Evolutionary conservation across 2,329 filamentous ascomycete species (phyloP).

Genomic region (Fusarium sp.): DNA sequence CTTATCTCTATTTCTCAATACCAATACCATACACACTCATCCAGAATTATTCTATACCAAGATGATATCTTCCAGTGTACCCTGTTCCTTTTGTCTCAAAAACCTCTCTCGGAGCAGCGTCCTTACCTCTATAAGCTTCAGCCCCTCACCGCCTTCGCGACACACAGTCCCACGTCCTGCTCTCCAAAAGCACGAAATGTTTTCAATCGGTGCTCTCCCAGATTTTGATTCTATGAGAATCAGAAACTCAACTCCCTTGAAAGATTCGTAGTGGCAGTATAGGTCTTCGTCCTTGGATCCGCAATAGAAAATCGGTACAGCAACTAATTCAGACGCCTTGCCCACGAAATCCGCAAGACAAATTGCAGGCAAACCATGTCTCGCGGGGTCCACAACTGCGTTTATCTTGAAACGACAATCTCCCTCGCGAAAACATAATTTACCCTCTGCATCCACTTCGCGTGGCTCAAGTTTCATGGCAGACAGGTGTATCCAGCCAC

Average conservation of each 20-base stretch:
- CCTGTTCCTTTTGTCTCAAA: not conserved
- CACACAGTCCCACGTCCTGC: not conserved
- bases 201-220: rapidly evolving
- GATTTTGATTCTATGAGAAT: not conserved
- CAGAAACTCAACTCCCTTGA: not conserved
- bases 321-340: not conserved
- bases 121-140: too few species aligned
- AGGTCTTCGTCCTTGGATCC: too few species aligned
- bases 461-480: not conserved
- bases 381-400: rapidly evolving
- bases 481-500: not conserved
- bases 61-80: not conserved
- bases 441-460: rapidly evolving
- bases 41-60: too few species aligned
- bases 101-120: not conserved
- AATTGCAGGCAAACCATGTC: not conserved
- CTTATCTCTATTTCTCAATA: too few species aligned
- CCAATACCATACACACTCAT: too few species aligned
- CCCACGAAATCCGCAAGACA: rapidly evolving
- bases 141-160: too few species aligned
- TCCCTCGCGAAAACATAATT: rapidly evolving
- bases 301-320: too few species aligned
- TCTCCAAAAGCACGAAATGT: not conserved
- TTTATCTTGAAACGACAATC: rapidly evolving
- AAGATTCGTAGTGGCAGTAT: too few species aligned